Conservation (phyloP, 1,139 yeast species). For the Hyphopichia fennica region DNA sequence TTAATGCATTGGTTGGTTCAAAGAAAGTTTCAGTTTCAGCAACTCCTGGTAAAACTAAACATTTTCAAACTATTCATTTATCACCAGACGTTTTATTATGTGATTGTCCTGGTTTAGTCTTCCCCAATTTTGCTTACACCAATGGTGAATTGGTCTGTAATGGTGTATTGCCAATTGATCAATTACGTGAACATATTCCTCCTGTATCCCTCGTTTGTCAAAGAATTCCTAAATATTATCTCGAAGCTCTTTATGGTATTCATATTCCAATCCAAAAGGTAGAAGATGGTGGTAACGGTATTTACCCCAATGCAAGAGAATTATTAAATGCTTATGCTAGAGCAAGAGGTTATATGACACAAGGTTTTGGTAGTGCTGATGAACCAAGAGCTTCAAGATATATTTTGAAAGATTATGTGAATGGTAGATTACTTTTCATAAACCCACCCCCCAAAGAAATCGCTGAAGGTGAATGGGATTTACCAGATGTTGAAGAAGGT, state of each 20-base stretch:
- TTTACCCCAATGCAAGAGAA: conserved; percentile 83
- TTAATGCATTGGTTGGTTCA: conserved; percentile 92
- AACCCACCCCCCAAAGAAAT: conserved; percentile 77
- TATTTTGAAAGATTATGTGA: conserved; percentile 90
- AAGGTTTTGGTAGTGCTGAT: conserved; percentile 96
- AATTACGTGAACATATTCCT: conserved; percentile 89
- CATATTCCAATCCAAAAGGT: conserved; percentile 71
- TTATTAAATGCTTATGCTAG: conserved; percentile 89
- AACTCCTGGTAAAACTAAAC: conserved; percentile 99
- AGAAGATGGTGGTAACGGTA: conserved; percentile 88
- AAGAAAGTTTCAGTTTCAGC: conserved; percentile 96
- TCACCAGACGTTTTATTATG: conserved; percentile 83
- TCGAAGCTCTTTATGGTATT: conserved; percentile 94
- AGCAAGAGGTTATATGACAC: conserved; percentile 97
- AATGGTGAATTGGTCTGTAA: conserved; percentile 96
- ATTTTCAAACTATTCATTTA: conserved; percentile 92
- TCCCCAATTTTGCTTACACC: conserved; percentile 96
- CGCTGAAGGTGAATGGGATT: conserved; percentile 42
- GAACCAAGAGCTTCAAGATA: conserved; percentile 94
- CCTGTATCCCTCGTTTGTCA: conserved; percentile 85
- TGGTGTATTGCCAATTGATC: conserved; percentile 98
- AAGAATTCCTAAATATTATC: conserved; percentile 81
- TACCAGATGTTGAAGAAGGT: conserved; percentile 45
- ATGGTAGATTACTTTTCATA: conserved; percentile 81
- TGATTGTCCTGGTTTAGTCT: conserved; percentile 99